phyloP scores from a whole-genome alignment of 768 basidiomycete genomes.

The Kwoniella mangroviensis region DNA sequence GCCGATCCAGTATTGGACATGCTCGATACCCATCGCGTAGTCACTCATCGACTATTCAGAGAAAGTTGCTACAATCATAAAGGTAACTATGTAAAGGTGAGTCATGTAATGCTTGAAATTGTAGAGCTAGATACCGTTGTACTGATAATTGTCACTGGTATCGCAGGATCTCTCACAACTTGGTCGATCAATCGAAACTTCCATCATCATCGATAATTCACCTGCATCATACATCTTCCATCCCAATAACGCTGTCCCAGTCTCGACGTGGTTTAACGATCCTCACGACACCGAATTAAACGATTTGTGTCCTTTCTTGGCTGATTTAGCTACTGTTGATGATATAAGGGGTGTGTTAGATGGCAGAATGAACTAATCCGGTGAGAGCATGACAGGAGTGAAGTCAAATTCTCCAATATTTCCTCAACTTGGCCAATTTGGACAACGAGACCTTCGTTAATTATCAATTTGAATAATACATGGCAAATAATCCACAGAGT shows the following conservation, averaged over 20 bases:
- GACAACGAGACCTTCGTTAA: background rate
- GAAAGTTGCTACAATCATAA: slow-evolving; percentile 99
- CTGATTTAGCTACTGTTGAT: slow-evolving; percentile 79
- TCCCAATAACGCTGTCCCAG: slow-evolving; percentile 97
- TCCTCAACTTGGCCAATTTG: background rate
- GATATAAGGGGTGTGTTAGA: slow-evolving; percentile 93
- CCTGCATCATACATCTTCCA: slow-evolving; percentile 99
- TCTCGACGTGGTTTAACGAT: slow-evolving; percentile 99
- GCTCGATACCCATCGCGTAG: slow-evolving; percentile 87
- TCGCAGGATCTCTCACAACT: slow-evolving; percentile 91
- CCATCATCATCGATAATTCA: slow-evolving; percentile 98
- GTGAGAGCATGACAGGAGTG: background rate
- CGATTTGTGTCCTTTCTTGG: slow-evolving; percentile 90
- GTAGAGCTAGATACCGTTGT: no score
- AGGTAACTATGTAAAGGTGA: slow-evolving; percentile 98
- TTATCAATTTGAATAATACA: background rate
- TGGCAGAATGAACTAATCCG: slow-evolving; percentile 58
- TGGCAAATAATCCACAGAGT: no score
- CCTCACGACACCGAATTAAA: slow-evolving; percentile 97
- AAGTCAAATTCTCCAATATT: background rate
- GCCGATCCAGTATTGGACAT: slow-evolving; percentile 98
- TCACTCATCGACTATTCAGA: slow-evolving; percentile 90
- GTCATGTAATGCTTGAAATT: slow-evolving; percentile 28
- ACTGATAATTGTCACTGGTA: no score
- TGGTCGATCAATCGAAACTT: slow-evolving; percentile 88